Base-by-base conservation (phyloP, 495 filamentous ascomycete species). In the Trichocladium antarcticum region DNA sequence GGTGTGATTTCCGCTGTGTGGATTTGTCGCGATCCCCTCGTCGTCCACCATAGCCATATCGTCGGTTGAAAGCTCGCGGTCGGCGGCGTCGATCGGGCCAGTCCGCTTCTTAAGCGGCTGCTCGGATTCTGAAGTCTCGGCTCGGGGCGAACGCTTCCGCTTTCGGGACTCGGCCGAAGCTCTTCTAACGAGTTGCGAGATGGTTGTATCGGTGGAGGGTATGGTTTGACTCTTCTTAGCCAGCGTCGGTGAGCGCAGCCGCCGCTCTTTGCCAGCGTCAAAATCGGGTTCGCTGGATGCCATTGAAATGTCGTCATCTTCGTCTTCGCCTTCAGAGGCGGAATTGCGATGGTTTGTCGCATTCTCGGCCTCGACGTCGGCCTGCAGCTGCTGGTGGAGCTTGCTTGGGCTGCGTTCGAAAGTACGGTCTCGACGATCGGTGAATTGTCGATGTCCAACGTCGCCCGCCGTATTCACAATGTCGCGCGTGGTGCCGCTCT, bases 381-480 rank as follows among this genome's bases (percentile, higher is more conserved):
- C 62, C 36, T 55, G 58, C 19, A 68, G 50, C 52, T 71, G 63
- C 47, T 71, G 69, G 50, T 76, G 72, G 45, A 85, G 73, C 67
- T 83, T 86, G 69, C 81, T 84, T 31, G 81, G 80, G 56, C 78
- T 84, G 40, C 72, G 76, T 42, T 79, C 77, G 45, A 74, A 76
- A 24, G 52, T 54, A 28, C 67, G 53, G 42, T 59, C 61, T 45
- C 57, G 58, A 27, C 54, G 58, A 32, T 68, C 62, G 11, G 59
- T 57, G 47, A 66, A 65, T 49, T 60, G 63, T 37, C 60, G 61
- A 37, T 37, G 54, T n/a, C 51, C 56, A 49, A 59, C 57, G 53
- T 72, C 56, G 59, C 65, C 40, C 62, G 64, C 56, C 56, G 59
- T 54, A 35, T 55, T 76, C 16, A 84, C 54, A 7, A 81, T 72